Percentiles rank a stretch among this genome's conserved stretches.
phyloP scores from a whole-genome alignment of 164 flowering plant species.

The Piper longum region DNA sequence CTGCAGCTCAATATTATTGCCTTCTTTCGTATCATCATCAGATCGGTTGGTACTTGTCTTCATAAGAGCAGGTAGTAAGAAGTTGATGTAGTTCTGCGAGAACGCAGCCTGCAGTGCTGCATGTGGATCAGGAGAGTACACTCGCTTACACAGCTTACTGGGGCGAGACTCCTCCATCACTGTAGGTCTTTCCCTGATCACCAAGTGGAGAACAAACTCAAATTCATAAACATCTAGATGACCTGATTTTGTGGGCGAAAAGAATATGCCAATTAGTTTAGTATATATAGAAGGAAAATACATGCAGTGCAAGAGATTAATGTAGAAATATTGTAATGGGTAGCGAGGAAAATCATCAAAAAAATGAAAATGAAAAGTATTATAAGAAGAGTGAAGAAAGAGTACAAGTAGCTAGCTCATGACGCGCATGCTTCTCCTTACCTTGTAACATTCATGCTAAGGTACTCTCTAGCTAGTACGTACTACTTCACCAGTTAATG shows the following conservation, averaged over 20 bases:
- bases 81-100: conserved; percentile 14
- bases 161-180: conserved; percentile 7
- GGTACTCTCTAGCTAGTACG: no score
- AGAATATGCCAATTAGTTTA: no score
- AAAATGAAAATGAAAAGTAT: no score
- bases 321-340: neutral
- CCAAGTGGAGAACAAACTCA: neutral
- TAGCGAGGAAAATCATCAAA: neutral
- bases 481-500: no score
- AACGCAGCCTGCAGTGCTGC: conserved; percentile 4
- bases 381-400: no score
- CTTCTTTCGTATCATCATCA: neutral
- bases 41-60: conserved; percentile 1
- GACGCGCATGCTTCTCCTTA: no score
- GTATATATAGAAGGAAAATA: neutral
- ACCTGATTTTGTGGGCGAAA: neutral
- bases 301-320: neutral
- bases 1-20: neutral
- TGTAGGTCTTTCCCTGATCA: neutral
- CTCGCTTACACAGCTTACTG: conserved; percentile 13
- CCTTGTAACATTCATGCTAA: no score
- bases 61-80: conserved; percentile 15
- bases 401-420: no score
- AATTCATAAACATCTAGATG: neutral
- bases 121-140: conserved; percentile 15